Conservation (phyloP, 1,284 basidiomycete species). For the Pholiota adiposa region DNA sequence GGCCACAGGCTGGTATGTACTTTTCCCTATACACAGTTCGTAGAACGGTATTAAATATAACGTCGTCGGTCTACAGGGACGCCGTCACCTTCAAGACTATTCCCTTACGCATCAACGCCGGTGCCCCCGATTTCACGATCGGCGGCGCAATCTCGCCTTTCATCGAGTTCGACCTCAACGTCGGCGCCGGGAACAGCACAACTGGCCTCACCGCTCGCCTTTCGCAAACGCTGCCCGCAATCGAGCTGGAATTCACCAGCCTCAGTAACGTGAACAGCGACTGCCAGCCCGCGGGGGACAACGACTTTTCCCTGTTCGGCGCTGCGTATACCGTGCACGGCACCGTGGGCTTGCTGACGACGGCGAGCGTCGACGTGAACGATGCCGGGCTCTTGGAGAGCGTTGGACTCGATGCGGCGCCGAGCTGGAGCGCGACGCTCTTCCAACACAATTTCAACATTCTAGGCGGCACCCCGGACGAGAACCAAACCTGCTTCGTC, state of each 20-base stretch:
- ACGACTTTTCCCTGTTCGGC: conserved; percentile 9
- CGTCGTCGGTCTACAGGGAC: no score
- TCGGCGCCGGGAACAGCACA: neutral
- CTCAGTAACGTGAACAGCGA: conserved; percentile 4
- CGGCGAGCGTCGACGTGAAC: neutral
- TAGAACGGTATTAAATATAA: neutral
- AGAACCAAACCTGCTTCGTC: neutral
- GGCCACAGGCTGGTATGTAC: conserved; percentile 10
- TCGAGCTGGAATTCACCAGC: neutral
- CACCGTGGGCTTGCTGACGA: neutral
- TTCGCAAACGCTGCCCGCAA: conserved; percentile 1
- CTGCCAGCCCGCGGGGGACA: conserved; percentile 5
- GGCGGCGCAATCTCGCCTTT: conserved; percentile 3
- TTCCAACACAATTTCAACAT: conserved; percentile 1
- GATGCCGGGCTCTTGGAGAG: neutral
- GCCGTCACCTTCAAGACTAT: neutral
- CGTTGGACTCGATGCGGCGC: neutral
- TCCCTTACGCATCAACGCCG: neutral
- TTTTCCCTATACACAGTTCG: neutral
- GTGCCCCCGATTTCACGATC: conserved; percentile 4
- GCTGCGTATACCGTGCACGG: conserved; percentile 5
- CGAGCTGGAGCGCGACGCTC: neutral
- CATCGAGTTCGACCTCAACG: conserved; percentile 8
- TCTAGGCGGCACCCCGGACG: neutral
- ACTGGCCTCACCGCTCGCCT: conserved; percentile 4